phyloP scores from a whole-genome alignment of 495 filamentous ascomycete genomes.

The Viridothelium virens region DNA sequence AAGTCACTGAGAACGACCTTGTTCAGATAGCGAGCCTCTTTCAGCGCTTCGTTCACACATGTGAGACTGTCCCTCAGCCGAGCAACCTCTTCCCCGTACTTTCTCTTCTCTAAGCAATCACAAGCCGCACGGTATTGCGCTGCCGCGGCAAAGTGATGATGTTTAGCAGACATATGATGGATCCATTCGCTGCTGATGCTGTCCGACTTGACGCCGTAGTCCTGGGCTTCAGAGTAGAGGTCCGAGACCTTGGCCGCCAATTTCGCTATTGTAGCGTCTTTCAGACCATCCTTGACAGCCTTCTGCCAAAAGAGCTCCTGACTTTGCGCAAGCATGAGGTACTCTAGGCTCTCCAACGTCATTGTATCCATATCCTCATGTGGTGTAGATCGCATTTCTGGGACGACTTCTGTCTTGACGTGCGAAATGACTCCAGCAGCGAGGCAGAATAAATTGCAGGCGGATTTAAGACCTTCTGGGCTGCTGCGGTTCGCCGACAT shows the following conservation, averaged over 20 bases:
- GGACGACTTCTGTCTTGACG: conserved; percentile 69
- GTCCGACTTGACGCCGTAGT: conserved; percentile 78
- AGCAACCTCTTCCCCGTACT: conserved; percentile 94
- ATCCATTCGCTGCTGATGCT: conserved; percentile 93
- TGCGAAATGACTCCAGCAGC: conserved; percentile 77
- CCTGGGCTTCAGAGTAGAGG: conserved; percentile 75
- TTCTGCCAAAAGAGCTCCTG: conserved; percentile 99
- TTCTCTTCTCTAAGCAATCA: conserved; percentile 86
- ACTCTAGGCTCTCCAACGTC: conserved; percentile 73
- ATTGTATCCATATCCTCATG: conserved; percentile 93
- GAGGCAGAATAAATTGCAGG: conserved; percentile 85
- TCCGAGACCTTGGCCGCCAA: conserved; percentile 89
- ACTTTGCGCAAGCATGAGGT: conserved; percentile 80
- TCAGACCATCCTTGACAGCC: conserved; percentile 87
- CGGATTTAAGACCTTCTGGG: conserved; percentile 73
- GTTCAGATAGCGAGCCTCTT: conserved; percentile 78
- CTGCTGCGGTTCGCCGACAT: conserved; percentile 72
- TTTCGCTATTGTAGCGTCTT: conserved; percentile 84
- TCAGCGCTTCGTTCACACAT: conserved; percentile 80
- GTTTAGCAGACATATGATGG: conserved; percentile 94
- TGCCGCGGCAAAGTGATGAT: conserved; percentile 94
- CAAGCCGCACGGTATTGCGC: conserved; percentile 91
- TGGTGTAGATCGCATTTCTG: conserved; percentile 75
- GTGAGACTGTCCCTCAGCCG: conserved; percentile 70
- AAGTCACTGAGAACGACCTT: conserved; percentile 76